Base-by-base conservation (phyloP, 2,329 filamentous ascomycete genomes). In the Chaetomium olivaceum region DNA sequence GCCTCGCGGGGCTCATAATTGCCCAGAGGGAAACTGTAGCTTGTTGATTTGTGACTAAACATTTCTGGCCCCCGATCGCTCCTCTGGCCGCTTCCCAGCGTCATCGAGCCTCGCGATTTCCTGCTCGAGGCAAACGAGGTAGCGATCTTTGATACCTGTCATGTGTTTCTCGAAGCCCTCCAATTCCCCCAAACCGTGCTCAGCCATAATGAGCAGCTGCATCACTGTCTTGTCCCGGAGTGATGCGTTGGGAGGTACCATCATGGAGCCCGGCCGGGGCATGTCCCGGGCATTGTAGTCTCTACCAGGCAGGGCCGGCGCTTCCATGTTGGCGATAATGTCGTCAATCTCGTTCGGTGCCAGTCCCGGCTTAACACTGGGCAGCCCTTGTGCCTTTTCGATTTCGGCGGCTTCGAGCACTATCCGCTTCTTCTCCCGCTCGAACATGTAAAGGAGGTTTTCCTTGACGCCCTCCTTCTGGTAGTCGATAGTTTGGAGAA, bases 361-460 rank as follows among this genome's bases (percentile, higher is more conserved):
- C 23, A 76, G 21, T 5, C 66, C 62, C 2, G 60, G 58, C 29
- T 59, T 66, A 52, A 52, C 48, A 4, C 16, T 43, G 1, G 56
- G 55, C 43, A 16, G 36, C 5, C 29, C 43, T 59, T 52, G 54
- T n/a, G 48, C 33, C 19, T 61, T 36, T 39, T 69, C 70, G 23
- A 21, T 9, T 31, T 64, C 68, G 21, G 55, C 29, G 1, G 74
- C 74, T 8, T 68, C 66, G 19, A 65, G 63, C 3, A 76, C 50
- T 31, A 76, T 71, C 16, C 76, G 76, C 27, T 62, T 65, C 63
- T 74, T 74, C 67, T 79, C 77, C 23, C 76, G 73, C 57, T 74
- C 70, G 46, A 77, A 75, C 57, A 78, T 73, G 65, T 73, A 73
- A 31, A 74, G 46, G 25, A 78, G 65, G 54, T 77, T 78, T 25